Conservation (phyloP, 495 filamentous ascomycete genomes). For the Cetradonia linearis region DNA sequence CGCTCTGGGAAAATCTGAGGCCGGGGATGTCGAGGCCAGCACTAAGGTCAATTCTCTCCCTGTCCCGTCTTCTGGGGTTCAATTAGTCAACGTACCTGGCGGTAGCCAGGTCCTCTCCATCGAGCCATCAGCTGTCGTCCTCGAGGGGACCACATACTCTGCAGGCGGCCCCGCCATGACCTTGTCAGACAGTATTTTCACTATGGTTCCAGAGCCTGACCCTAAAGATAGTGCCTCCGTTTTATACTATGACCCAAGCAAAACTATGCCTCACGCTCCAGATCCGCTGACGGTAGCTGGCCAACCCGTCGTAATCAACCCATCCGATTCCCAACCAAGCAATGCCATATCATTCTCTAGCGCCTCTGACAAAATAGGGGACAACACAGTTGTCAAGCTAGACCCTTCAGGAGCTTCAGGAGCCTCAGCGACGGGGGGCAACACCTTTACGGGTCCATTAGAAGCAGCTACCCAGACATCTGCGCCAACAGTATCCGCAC, state of each 20-base stretch:
- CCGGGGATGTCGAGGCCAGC: neutral
- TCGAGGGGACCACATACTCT: neutral
- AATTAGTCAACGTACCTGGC: neutral
- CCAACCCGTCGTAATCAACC: neutral
- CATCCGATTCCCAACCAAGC: neutral
- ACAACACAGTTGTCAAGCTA: neutral
- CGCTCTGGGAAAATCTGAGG: conserved; percentile 1
- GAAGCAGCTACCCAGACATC: neutral
- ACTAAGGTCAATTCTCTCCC: neutral
- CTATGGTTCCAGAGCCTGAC: neutral
- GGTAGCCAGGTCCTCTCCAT: neutral
- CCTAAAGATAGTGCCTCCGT: neutral
- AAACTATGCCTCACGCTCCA: neutral
- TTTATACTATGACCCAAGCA: neutral
- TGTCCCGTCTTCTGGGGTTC: neutral
- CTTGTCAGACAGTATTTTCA: neutral
- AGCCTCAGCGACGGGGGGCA: neutral
- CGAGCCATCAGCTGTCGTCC: neutral
- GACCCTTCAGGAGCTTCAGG: neutral
- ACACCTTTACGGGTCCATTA: no score
- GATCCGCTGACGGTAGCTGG: neutral
- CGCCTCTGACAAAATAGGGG: neutral
- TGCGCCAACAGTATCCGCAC: conserved; percentile 1
- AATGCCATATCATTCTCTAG: neutral
- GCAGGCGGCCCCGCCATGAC: neutral